These are phyloP conservation scores for Cladorrhinum samala DNA, from an alignment of 495 filamentous ascomycete genomes.

Conservation along the genomic window DNA sequence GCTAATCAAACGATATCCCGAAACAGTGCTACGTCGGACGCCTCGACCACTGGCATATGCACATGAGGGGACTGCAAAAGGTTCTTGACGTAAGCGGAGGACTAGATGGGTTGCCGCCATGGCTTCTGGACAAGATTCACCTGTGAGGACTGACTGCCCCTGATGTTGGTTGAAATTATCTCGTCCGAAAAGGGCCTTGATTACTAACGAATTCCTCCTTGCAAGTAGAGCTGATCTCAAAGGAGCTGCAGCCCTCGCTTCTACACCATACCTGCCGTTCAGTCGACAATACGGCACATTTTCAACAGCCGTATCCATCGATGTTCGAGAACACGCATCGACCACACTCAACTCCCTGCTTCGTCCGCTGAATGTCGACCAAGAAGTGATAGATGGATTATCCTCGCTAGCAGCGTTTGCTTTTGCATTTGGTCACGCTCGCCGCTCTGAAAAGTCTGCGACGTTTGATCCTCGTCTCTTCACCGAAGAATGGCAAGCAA, in stretches of 20 bases:
- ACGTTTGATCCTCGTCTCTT: conserved; percentile 24
- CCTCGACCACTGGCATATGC: conserved; percentile 28
- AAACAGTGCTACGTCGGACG: conserved; percentile 23
- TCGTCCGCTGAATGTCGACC: conserved; percentile 7
- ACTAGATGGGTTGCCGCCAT: conserved; percentile 11
- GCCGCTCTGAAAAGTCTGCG: conserved; percentile 9
- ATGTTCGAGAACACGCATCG: conserved; percentile 2
- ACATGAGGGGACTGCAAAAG: conserved; percentile 26
- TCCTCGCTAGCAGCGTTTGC: conserved; percentile 14
- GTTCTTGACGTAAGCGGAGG: conserved; percentile 22
- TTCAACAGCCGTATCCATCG: conserved; percentile 8
- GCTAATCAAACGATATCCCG: not conserved
- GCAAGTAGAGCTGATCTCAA: conserved; percentile 22
- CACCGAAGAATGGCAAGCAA: conserved; percentile 22
- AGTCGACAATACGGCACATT: conserved; percentile 8
- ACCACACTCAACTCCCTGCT: conserved; percentile 14
- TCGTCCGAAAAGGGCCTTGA: not conserved
- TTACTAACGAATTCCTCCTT: not conserved
- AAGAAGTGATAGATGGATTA: conserved; percentile 9
- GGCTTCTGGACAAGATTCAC: conserved; percentile 18
- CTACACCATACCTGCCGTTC: conserved; percentile 20
- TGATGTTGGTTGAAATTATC: no score
- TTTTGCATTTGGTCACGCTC: conserved; percentile 14
- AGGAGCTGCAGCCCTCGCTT: conserved; percentile 21
- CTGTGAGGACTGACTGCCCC: conserved; percentile 13